These are phyloP conservation scores for Hortaea sp. DNA, from an alignment of 2,329 filamentous ascomycete species.

Conservation along the genomic window DNA sequence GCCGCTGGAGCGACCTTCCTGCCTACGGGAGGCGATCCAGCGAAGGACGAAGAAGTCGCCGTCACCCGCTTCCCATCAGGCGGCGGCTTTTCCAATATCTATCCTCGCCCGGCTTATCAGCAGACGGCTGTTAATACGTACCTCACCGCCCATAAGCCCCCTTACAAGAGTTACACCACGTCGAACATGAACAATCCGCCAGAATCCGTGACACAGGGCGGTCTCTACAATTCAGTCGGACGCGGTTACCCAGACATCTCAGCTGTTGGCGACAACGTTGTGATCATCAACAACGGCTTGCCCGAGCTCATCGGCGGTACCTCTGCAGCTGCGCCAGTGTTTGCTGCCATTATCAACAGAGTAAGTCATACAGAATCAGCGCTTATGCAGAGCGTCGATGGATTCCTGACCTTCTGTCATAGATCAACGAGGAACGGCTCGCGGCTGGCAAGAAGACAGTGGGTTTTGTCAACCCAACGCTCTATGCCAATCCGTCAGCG, in stretches of 20 bases:
- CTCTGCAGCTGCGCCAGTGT: conserved; percentile 10
- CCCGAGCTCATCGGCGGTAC: conserved; percentile 16
- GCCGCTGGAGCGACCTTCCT: conserved; percentile 34
- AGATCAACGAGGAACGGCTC: conserved; percentile 10
- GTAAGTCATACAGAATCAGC: not conserved
- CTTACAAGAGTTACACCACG: conserved; percentile 27
- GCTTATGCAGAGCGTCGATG: too few species aligned
- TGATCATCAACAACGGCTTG: conserved; percentile 29
- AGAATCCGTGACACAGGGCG: conserved; percentile 27
- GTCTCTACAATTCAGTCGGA: conserved; percentile 16
- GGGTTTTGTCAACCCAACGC: conserved; percentile 23
- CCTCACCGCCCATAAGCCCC: conserved; percentile 18
- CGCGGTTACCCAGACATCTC: conserved; percentile 34
- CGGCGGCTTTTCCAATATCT: conserved; percentile 29
- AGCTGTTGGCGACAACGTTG: conserved; percentile 21
- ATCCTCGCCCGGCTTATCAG: conserved; percentile 28
- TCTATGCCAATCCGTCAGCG: conserved; percentile 31
- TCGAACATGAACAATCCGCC: conserved; percentile 39
- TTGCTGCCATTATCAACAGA: conserved; percentile 12
- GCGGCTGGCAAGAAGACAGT: conserved; percentile 11
- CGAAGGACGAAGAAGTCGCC: conserved; percentile 28
- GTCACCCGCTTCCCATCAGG: conserved; percentile 33
- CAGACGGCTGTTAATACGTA: conserved; percentile 27
- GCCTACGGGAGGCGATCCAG: conserved; percentile 19
- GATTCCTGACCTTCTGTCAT: not conserved